Base-by-base conservation (phyloP, 192 early-diverging fungal genomes). In the Podila minutissima region DNA sequence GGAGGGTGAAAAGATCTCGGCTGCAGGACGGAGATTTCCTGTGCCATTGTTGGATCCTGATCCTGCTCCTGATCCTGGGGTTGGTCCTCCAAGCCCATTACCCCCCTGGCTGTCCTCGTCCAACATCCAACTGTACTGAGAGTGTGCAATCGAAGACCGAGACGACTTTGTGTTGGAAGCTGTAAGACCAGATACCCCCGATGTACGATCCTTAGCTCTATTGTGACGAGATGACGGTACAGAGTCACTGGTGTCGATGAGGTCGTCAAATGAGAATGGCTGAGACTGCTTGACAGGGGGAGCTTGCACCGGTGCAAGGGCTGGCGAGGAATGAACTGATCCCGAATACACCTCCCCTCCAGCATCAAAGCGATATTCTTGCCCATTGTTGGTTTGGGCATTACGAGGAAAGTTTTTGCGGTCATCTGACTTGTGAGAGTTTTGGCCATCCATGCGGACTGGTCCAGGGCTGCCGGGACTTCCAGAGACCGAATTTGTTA, bases 61-160 rank as follows among this genome's bases (percentile, higher is more conserved):
- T 48, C 24, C 37, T 15, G 19, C 4, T 48, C 24, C 37, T 32
- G 69, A 26, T 15, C 29, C 60, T 17, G 61, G 12, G 0, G 17
- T 41, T 31, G 37, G 46, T 37, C 58, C 17, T 13, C n/a, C 41
- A 11, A n/a, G 24, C 19, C 64, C 66, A 20, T 3, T 28, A 41
- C 46, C 48, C 37, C 31, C 38, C 1, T 49, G 26, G 4, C 22
- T 53, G 3, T 59, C 57, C 10, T 73, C 77, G 69, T 61, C 61
- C 57, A 81, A 57, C 71, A 81, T 81, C 77, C 77, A 81, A 31
- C 77, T 73, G 41, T 69, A 81, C 60, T 81, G 70, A 6, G 70
- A 73, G 26, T 81, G 26, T 5, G 71, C 71, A 35, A 81, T 22
- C n/a, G 77, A 73, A 0, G 77, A 81, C 6, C 77, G 59, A 13